Evolutionary conservation across 140 eudicot genomes (phyloP), one percentile per base, ranked within the genome.

Genomic region (Ambrosia hybrid): DNA sequence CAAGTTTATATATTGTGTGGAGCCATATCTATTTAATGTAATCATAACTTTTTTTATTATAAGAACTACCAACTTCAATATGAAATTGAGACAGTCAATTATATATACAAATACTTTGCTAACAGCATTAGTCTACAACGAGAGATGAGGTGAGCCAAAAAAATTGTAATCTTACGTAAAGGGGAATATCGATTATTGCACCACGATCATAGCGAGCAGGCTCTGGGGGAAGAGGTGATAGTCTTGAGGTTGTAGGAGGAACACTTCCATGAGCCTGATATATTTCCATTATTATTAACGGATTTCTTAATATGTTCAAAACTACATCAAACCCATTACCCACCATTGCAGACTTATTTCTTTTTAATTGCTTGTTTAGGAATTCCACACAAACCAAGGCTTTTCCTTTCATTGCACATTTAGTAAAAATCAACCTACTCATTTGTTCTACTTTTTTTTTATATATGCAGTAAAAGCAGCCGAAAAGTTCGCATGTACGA

Each of bases 161-260:
- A 34, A 59, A 60, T 16, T 26, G 6, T 67, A 68, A 70, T 37
- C 48, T 13, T 76, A 92, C 98, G 72, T 88, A 91, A 74, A 93
- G 99, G 70, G 97, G 94, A 76, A 93, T 90, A 65, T 88, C 86
- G 62, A 86, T 84, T 30, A 96, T 88, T 11, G 91, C 88, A 71
- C 88, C 87, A 39, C 87, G 92, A 70, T 82, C 81, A 64, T 79
- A 92, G 71, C 83, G 91, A 65, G 80, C 99, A 37, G 85, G 96
- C 74, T 93, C 97, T 34, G 87, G 88, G 56, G 99, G 88, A 73
- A 90, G 97, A 4, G 95, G 96, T 60, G 88, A 87, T 51, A 85
- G 85, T 68, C 58, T 84, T 45, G 92, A 73, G 53, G 82, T 80
- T 82, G 89, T 94, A 65, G 87, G 81, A 30, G 89, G 89, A 45